These are phyloP conservation scores for Coniochaeta sp. DNA, from an alignment of 2,329 filamentous ascomycete genomes.

Conservation along the genomic window DNA sequence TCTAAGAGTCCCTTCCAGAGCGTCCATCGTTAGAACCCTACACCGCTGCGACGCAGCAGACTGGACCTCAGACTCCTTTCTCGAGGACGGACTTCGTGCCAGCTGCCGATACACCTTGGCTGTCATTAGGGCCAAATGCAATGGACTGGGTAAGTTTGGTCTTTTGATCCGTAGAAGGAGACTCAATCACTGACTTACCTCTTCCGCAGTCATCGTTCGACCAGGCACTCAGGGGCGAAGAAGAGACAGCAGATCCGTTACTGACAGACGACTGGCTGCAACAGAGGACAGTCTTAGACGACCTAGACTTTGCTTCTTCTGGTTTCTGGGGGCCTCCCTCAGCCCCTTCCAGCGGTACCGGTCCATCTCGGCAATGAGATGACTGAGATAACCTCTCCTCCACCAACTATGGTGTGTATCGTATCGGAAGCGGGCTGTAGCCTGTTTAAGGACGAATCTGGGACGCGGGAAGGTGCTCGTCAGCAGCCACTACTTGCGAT, in stretches of 20 bases:
- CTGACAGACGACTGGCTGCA: conserved; percentile 14
- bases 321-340: conserved; percentile 7
- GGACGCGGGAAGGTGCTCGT: neutral
- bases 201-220: conserved; percentile 3
- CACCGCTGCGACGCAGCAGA: neutral
- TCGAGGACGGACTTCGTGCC: conserved; percentile 5
- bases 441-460: neutral
- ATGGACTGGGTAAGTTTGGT: conserved; percentile 11
- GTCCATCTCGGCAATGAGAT: neutral
- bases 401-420: too few relatives aligned
- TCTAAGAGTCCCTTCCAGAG: neutral
- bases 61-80: neutral
- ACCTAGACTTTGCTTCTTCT: conserved; percentile 10
- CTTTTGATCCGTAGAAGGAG: neutral
- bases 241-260: conserved; percentile 3
- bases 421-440: neutral
- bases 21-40: neutral
- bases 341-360: neutral
- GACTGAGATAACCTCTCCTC: neutral
- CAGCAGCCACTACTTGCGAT: neutral
- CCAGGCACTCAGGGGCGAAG: conserved; percentile 5
- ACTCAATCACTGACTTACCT: neutral
- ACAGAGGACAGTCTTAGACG: conserved; percentile 4
- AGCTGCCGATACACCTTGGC: conserved; percentile 5
- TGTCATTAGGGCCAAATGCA: conserved; percentile 5